Percentiles rank a stretch among this genome's conserved stretches.
Evolutionary conservation across 2,329 filamentous ascomycete genomes (phyloP).

Genomic region (Chrysoporthe deuterocubensis): DNA sequence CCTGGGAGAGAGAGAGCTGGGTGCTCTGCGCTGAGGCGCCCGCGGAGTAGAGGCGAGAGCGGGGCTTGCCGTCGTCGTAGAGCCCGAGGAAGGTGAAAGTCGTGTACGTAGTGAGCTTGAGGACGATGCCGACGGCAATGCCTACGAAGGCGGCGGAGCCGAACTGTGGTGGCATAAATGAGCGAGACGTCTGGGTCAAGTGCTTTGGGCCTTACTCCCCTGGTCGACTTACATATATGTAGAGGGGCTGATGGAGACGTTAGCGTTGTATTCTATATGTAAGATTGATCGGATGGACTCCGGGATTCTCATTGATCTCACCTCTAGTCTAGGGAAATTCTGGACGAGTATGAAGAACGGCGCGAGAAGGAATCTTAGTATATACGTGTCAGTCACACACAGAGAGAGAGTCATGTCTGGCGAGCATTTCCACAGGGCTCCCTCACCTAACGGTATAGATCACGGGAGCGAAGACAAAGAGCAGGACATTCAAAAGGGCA

Average conservation of each 20-base stretch:
- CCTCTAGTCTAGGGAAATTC: conserved; percentile 19
- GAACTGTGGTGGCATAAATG: conserved; percentile 55
- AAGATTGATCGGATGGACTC: background rate
- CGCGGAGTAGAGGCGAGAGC: background rate
- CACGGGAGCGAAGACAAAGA: conserved; percentile 27
- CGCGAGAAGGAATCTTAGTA: conserved; percentile 19
- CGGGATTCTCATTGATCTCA: conserved; percentile 1
- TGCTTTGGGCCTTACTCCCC: background rate
- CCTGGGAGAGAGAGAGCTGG: conserved; percentile 1
- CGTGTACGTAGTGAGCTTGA: conserved; percentile 61
- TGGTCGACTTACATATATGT: conserved; percentile 27
- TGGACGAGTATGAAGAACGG: conserved; percentile 36
- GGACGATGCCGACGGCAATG: conserved; percentile 61
- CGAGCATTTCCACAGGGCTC: too few relatives aligned
- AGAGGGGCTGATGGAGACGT: conserved; percentile 22
- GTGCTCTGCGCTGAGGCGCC: conserved; percentile 8
- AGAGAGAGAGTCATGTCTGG: too few relatives aligned
- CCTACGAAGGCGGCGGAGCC: conserved; percentile 71
- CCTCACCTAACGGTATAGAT: conserved; percentile 26
- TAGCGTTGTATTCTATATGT: background rate
- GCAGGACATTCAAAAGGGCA: conserved; percentile 16
- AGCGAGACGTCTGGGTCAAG: conserved; percentile 26
- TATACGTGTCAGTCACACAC: background rate
- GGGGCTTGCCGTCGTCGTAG: conserved; percentile 31
- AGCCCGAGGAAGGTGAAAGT: conserved; percentile 57